phyloP scores from a whole-genome alignment of 2,329 filamentous ascomycete genomes.

The Catunica adiposa region DNA sequence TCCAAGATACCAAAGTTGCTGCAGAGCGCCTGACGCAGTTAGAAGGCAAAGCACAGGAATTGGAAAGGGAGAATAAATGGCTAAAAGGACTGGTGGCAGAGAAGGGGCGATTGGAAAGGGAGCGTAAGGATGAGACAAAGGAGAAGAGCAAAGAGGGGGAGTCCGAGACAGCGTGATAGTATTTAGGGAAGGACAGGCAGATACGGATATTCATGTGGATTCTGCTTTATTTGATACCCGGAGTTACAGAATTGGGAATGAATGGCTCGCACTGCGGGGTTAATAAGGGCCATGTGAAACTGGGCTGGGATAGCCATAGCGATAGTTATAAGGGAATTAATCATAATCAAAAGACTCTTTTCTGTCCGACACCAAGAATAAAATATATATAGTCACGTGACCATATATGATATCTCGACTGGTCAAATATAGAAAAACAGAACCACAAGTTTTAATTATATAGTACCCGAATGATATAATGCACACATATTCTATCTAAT shows the following conservation, averaged over 20 bases:
- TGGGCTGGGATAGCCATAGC: no score
- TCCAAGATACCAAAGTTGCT: constrained; percentile 42
- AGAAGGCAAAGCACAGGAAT: constrained; percentile 36
- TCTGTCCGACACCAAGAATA: background rate
- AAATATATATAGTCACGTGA: background rate
- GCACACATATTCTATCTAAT: background rate
- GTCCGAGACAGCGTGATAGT: background rate
- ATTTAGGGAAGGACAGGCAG: background rate
- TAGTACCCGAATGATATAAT: no score
- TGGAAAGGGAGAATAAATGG: constrained; percentile 46
- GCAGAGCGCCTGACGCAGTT: constrained; percentile 41
- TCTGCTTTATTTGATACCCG: no score
- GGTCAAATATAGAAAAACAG: background rate
- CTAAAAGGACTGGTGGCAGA: constrained; percentile 42
- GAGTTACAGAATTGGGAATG: no score
- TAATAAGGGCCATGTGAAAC: no score
- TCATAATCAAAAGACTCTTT: no score
- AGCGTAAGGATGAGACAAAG: background rate
- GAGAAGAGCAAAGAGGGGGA: background rate
- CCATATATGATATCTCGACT: background rate
- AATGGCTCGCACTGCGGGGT: no score
- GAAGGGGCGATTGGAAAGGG: constrained; percentile 22
- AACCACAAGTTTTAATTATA: background rate
- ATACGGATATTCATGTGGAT: no score
- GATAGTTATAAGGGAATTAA: no score